Base-by-base conservation (phyloP, 768 basidiomycete genomes). In the Xerocomellus dryophilus region DNA sequence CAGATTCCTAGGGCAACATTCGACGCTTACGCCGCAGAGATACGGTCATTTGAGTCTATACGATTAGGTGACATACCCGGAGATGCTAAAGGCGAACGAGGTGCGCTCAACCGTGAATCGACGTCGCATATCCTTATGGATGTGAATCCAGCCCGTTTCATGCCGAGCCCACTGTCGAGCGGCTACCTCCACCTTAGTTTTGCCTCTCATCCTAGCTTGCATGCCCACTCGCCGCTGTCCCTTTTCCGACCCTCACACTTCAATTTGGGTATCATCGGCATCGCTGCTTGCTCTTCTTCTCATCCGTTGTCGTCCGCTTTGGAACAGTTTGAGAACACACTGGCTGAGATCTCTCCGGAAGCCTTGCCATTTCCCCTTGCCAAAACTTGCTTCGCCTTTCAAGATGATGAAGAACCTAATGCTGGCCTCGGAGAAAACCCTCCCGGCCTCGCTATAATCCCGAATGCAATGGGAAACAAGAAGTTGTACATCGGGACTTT, bases 401-500 rank as follows among this genome's bases (percentile, higher is more conserved):
- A 94, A 68, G 80, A 80, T 32, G 84, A 82, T 35, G 69, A 72
- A n/a, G 59, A 48, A 7, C 75, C 75, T 23, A 80, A 81, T 56
- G 70, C 82, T 29, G 81, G 83, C 54, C 73, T 82, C 32, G 78
- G 78, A 8, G 81, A 83, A 47, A 76, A 73, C 47, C 73, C 82
- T 14, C 76, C 81, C 25, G 86, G 87, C 17, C 67, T 94, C 35
- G 81, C 90, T 18, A 77, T 91, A 25, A 89, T 97, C 45, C 94
- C 93, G 4, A 83, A 80, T 57, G 81, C 85, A 61, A 90, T 93
- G 83, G 89, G 88, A 7, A 93, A 95, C 63, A 90, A 93, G 68
- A 88, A 83, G 61, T 71, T 92, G 29, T 94, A 95, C 67, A 78
- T 98, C 50, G 90, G 91, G 29, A 93, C 93, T 17, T 73, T 98